Conservation (phyloP, 2,329 filamentous ascomycete species). For the Ramularia endophylla region DNA sequence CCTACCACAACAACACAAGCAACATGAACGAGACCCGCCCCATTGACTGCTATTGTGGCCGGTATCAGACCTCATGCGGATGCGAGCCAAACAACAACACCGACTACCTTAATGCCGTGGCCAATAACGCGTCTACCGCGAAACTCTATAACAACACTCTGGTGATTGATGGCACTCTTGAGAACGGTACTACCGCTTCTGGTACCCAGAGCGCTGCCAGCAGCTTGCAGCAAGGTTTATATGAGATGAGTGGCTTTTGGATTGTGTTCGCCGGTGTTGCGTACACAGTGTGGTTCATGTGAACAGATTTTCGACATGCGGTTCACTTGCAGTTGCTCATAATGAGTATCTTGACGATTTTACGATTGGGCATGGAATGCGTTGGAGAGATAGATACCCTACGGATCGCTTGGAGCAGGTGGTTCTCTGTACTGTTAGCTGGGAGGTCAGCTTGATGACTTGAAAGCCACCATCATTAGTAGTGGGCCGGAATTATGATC, state of each 20-base stretch:
- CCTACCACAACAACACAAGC: slow-evolving; percentile 44
- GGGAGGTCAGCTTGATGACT: too few relatives aligned
- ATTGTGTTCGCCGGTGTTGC: slow-evolving; percentile 34
- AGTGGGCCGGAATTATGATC: too few relatives aligned
- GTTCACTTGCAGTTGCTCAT: too few relatives aligned
- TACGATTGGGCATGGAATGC: too few relatives aligned
- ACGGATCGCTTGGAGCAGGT: too few relatives aligned
- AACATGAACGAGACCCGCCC: slow-evolving; percentile 53
- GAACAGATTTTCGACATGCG: slow-evolving; percentile 2
- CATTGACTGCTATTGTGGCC: slow-evolving; percentile 57
- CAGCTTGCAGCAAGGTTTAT: slow-evolving; percentile 7
- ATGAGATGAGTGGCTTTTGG: slow-evolving; percentile 30
- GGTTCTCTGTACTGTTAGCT: too few relatives aligned
- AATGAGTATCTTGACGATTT: too few relatives aligned
- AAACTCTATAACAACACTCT: slow-evolving; percentile 58
- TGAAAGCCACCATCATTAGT: too few relatives aligned
- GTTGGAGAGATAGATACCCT: too few relatives aligned
- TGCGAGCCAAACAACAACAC: slow-evolving; percentile 62
- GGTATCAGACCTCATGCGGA: slow-evolving; percentile 53
- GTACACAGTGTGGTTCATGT: slow-evolving; percentile 31
- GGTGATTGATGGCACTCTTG: slow-evolving; percentile 69
- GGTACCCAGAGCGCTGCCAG: slow-evolving; percentile 26
- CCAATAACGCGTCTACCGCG: slow-evolving; percentile 57
- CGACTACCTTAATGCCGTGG: slow-evolving; percentile 51
- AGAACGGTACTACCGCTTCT: slow-evolving; percentile 42